These are phyloP conservation scores for Aspergillus calidoustus DNA, from an alignment of 2,329 filamentous ascomycete species.

Conservation along the genomic window DNA sequence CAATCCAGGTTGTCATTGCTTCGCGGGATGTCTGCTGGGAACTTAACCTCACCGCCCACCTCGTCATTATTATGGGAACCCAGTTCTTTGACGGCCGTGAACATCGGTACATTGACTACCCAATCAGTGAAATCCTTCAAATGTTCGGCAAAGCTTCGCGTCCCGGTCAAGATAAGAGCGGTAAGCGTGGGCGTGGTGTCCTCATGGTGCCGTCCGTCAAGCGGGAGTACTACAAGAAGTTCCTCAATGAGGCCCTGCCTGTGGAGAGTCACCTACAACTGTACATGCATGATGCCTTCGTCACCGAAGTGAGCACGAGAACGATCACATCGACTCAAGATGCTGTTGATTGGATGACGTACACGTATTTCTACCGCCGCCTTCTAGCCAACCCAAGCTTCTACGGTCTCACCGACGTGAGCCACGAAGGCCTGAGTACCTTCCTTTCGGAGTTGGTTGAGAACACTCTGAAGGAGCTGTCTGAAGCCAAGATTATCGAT, in stretches of 20 bases:
- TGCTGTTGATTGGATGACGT: slow-evolving; percentile 97
- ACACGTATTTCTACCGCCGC: slow-evolving; percentile 96
- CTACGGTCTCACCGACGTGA: slow-evolving; percentile 86
- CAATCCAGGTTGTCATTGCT: slow-evolving; percentile 81
- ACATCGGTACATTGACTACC: slow-evolving; percentile 96
- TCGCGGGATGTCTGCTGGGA: slow-evolving; percentile 96
- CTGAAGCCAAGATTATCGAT: slow-evolving; percentile 93
- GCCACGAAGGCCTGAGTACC: slow-evolving; percentile 89
- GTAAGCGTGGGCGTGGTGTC: slow-evolving; percentile 84
- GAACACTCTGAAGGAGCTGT: slow-evolving; percentile 84
- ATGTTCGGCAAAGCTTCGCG: slow-evolving; percentile 96
- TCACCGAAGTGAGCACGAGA: slow-evolving; percentile 94
- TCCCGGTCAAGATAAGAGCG: slow-evolving; percentile 75
- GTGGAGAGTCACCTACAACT: slow-evolving; percentile 93
- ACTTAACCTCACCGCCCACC: slow-evolving; percentile 81
- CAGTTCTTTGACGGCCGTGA: slow-evolving; percentile 97
- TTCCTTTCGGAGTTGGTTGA: slow-evolving; percentile 95
- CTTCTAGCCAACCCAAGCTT: slow-evolving; percentile 95
- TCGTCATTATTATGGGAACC: slow-evolving; percentile 96
- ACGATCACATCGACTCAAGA: slow-evolving; percentile 95
- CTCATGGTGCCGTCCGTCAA: slow-evolving; percentile 95
- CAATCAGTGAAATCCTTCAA: slow-evolving; percentile 89
- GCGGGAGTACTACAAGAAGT: slow-evolving; percentile 98
- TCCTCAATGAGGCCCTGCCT: slow-evolving; percentile 91
- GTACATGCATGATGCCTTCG: slow-evolving; percentile 93